These are phyloP conservation scores for Plantago coronopus DNA, from an alignment of 305 asterid species.

Conservation along the genomic window DNA sequence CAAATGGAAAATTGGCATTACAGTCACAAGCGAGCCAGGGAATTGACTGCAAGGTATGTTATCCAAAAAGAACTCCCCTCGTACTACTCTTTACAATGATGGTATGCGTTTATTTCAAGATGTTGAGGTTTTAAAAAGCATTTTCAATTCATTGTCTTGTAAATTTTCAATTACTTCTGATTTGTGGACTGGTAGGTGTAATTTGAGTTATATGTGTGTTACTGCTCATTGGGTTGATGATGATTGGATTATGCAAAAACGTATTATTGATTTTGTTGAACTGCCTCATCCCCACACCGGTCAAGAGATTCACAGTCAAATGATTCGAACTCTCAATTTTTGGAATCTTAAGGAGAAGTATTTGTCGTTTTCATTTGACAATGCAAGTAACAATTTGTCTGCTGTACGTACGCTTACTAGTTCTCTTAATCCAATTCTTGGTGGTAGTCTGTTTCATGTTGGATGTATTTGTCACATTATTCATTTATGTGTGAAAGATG, in stretches of 20 bases:
- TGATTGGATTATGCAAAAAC: slow-evolving; percentile 3
- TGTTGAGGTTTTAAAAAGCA: background rate
- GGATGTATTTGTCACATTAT: slow-evolving; percentile 6
- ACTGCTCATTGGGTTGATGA: slow-evolving; percentile 6
- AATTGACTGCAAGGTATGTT: background rate
- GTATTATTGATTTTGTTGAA: background rate
- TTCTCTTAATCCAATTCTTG: background rate
- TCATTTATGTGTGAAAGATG: background rate
- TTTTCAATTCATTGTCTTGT: background rate
- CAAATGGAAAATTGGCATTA: background rate
- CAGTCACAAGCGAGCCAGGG: background rate
- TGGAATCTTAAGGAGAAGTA: background rate
- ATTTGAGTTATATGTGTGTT: background rate
- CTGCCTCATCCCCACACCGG: background rate
- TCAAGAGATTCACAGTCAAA: background rate
- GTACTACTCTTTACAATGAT: background rate
- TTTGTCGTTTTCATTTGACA: background rate
- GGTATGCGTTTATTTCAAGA: background rate
- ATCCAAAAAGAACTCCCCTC: background rate
- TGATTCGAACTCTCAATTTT: background rate
- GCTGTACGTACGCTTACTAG: background rate
- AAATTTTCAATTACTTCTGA: background rate
- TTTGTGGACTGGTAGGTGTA: background rate
- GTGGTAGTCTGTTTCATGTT: background rate
- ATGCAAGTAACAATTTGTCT: background rate